Evolutionary conservation across 2,329 filamentous ascomycete species (phyloP), one percentile per base, ranked within the genome.

Genomic region (Graphilbum fragrans): DNA sequence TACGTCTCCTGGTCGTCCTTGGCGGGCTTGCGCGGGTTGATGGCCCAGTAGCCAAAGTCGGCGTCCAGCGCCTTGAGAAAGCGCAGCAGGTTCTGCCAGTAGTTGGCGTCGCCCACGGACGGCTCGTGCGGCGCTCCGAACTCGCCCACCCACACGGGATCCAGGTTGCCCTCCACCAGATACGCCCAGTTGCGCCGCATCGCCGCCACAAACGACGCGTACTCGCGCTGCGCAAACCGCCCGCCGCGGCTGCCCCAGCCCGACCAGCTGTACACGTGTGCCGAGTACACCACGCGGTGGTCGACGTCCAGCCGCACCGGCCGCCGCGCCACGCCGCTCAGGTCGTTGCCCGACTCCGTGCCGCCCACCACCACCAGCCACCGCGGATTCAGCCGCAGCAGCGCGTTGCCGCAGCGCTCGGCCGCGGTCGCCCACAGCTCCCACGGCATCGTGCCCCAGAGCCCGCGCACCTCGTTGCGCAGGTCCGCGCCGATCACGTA

Each of bases 371-470:
- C 61, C 57, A 83, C 72, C 41, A 83, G 64, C 78, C 77, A 82
- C 58, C 79, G 64, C 17, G 60, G 61, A 44, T 79, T 75, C 55
- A 82, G 63, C 45, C 57, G 58, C 25, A 82, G 64, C 38, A 83
- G 61, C 17, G 69, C 62, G 53, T 81, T 78, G 37, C 75, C 74
- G 44, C 73, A 78, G 45, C 62, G 62, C 58, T 82, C 78, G 23
- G 78, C 77, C 0, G 79, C 79, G 1, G 63, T 55, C 1, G 77
- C 79, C 77, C 77, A 82, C 41, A 64, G 65, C 21, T 64, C 59
- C 78, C 80, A 83, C 6, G 71, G 61, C 72, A 82, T 80, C 14
- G 77, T 80, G 25, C 77, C 79, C 77, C 77, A 81, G 32, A 80
- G 61, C 6, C 77, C 78, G 39, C 79, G 70, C 31, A 81, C 77